Conservation (phyloP, 139 green algal species). For the Chlamydomonas schloesseri region DNA sequence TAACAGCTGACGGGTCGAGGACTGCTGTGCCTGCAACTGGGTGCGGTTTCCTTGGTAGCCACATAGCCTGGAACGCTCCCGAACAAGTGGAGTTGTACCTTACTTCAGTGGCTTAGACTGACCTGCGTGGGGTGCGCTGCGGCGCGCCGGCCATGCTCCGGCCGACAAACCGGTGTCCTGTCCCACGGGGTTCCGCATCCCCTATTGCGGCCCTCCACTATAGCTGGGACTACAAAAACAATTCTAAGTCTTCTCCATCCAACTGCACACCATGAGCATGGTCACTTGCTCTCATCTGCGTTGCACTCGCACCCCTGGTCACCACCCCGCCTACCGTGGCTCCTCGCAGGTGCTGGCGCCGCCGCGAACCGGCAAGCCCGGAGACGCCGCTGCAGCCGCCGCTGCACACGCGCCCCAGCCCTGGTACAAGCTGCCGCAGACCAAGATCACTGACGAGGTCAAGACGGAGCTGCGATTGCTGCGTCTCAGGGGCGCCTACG, state of each 20-base stretch:
- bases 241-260: conserved; percentile 5
- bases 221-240: conserved; percentile 21
- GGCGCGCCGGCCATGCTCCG: background rate
- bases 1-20: too few species aligned
- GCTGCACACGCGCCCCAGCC: conserved; percentile 28
- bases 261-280: too few species aligned
- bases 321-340: too few species aligned
- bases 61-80: conserved; percentile 19
- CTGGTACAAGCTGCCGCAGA: conserved; percentile 39
- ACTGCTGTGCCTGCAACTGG: too few species aligned
- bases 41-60: too few species aligned
- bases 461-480: conserved; percentile 85
- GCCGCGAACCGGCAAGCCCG: conserved; percentile 19
- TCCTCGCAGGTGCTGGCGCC: conserved; percentile 53
- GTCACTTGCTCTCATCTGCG: too few species aligned
- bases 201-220: background rate
- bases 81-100: background rate
- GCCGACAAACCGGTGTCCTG: conserved; percentile 26
- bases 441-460: conserved; percentile 63
- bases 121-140: conserved; percentile 1
- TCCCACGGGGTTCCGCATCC: conserved; percentile 14
- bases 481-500: conserved; percentile 80
- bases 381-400: background rate
- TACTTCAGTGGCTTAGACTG: conserved; percentile 29
- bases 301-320: too few species aligned